Conservation (phyloP, 148 eudicot genomes). For the Hydrangea macrophylla region DNA sequence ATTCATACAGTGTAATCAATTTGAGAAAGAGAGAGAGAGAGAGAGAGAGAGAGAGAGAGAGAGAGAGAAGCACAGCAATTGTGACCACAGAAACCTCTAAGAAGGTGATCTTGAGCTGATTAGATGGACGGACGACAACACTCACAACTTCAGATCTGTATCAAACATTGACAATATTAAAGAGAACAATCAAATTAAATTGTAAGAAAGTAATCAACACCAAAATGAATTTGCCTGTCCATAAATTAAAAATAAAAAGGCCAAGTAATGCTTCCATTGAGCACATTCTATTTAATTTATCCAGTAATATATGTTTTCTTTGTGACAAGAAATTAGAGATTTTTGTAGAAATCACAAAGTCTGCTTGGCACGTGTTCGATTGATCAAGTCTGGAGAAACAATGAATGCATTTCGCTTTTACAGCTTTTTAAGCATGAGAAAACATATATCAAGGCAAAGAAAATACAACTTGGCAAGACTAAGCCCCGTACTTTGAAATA, state of each 20-base stretch:
- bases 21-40: not conserved
- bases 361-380: not conserved
- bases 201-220: not conserved
- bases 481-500: not conserved
- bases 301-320: not conserved
- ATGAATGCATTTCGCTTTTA: not conserved
- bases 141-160: constrained; percentile 85
- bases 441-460: not conserved
- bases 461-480: not conserved
- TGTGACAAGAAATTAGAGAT: not conserved
- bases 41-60: not conserved
- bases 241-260: not conserved
- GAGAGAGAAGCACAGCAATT: not conserved
- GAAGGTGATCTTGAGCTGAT: constrained; percentile 93
- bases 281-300: not conserved
- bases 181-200: no score
- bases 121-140: constrained; percentile 74
- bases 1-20: not conserved
- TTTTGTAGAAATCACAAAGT: not conserved
- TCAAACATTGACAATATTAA: not conserved
- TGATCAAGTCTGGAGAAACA: not conserved
- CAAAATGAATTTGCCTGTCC: no score
- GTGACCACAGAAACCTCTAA: constrained; percentile 63
- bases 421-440: not conserved
- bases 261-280: not conserved